Evolutionary conservation across 106 monocot genomes (phyloP).

Genomic region (Platanthera guangdongensis): DNA sequence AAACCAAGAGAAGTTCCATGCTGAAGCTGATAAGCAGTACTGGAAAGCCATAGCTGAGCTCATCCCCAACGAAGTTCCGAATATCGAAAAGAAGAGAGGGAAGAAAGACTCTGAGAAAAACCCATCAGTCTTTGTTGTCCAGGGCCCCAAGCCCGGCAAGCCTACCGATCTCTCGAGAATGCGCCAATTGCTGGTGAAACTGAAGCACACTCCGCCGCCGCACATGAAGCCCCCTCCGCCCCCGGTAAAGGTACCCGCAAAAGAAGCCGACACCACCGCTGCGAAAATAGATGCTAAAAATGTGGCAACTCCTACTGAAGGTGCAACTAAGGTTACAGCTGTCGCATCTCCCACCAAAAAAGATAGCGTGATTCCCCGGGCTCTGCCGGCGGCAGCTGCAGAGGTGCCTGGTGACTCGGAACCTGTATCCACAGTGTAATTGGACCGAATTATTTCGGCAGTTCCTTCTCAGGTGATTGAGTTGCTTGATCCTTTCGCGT

Average conservation of each 20-base stretch:
- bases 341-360: not conserved
- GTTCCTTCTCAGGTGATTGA: not conserved
- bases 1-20: constrained; percentile 67
- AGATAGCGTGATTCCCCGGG: not conserved
- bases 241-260: constrained; percentile 22
- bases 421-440: not conserved
- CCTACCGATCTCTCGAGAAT: constrained; percentile 63
- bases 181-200: constrained; percentile 54
- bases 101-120: constrained; percentile 63
- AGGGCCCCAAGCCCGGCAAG: constrained; percentile 75
- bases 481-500: not conserved
- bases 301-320: constrained; percentile 8
- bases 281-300: constrained; percentile 36
- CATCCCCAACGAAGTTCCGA: constrained; percentile 52
- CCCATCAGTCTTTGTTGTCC: constrained; percentile 44
- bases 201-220: constrained; percentile 65
- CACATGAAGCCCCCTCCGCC: constrained; percentile 69
- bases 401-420: not conserved
- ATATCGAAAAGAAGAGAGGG: constrained; percentile 53
- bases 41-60: constrained; percentile 76
- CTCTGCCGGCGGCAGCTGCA: not conserved
- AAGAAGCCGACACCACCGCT: constrained; percentile 6
- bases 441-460: not conserved
- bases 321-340: not conserved
- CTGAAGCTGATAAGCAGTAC: constrained; percentile 58